These are phyloP conservation scores for Boletus huronensis DNA, from an alignment of 768 basidiomycete genomes.

Conservation along the genomic window DNA sequence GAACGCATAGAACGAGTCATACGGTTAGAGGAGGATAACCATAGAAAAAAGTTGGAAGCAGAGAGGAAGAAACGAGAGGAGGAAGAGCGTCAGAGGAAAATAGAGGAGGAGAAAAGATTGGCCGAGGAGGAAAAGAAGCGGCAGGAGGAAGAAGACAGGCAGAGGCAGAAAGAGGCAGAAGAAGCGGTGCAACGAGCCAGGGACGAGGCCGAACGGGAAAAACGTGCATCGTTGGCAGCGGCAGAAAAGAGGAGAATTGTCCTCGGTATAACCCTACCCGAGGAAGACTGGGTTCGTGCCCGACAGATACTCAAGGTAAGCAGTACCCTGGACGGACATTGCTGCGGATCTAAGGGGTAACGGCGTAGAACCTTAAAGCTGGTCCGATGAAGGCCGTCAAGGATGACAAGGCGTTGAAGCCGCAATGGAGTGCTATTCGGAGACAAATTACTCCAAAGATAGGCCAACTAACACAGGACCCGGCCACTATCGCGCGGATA, in stretches of 20 bases:
- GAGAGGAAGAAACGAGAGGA: constrained; percentile 52
- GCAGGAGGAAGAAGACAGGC: constrained; percentile 41
- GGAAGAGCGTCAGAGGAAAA: constrained; percentile 43
- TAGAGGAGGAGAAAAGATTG: constrained; percentile 46
- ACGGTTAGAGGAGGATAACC: constrained; percentile 58
- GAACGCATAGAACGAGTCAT: constrained; percentile 62
- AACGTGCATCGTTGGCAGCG: constrained; percentile 35
- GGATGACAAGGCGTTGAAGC: constrained; percentile 47
- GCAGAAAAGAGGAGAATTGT: constrained; percentile 39
- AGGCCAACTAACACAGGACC: constrained; percentile 79
- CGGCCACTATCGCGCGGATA: constrained; percentile 56
- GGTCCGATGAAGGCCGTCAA: constrained; percentile 66
- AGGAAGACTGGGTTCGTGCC: constrained; percentile 63
- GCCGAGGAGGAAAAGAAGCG: constrained; percentile 43
- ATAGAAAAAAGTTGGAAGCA: constrained; percentile 48
- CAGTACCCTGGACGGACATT: constrained; percentile 12
- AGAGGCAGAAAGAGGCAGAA: constrained; percentile 32
- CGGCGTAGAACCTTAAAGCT: constrained; percentile 55
- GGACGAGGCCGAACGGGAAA: constrained; percentile 36
- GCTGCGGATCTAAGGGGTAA: constrained; percentile 20
- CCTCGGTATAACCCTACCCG: constrained; percentile 51
- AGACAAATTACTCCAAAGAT: constrained; percentile 84
- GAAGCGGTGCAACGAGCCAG: constrained; percentile 29
- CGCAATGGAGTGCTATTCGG: constrained; percentile 63
- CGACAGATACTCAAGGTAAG: constrained; percentile 53